A percentile compares a stretch with the other conserved stretches of the same genome.
These are phyloP conservation scores for Penicillium goetzii DNA, from an alignment of 495 filamentous ascomycete genomes.

Conservation along the genomic window DNA sequence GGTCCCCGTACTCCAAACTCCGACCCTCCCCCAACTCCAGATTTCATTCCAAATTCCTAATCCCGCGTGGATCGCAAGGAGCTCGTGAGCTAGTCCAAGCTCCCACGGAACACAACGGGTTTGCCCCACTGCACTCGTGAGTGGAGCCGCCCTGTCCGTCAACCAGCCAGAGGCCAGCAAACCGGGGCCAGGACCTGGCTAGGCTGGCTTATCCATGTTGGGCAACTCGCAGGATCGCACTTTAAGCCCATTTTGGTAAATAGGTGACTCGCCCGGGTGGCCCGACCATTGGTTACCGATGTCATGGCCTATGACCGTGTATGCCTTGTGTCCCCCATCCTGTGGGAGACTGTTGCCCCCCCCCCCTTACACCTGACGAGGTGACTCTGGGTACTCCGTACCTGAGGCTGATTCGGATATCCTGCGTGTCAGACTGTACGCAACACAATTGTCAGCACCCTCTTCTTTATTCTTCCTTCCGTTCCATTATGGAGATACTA, in stretches of 20 bases:
- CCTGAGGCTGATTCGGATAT: slow-evolving; percentile 12
- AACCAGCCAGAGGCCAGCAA: neutral
- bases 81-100: slow-evolving; percentile 22
- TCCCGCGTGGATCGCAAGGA: neutral
- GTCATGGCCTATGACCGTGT: neutral
- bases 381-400: no score
- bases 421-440: neutral
- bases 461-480: slow-evolving; percentile 11
- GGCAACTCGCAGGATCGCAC: slow-evolving; percentile 26
- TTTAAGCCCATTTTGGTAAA: slow-evolving; percentile 6
- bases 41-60: slow-evolving; percentile 22
- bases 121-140: slow-evolving; percentile 20
- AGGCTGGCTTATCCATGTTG: slow-evolving; percentile 8
- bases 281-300: slow-evolving; percentile 20
- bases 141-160: neutral
- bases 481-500: neutral
- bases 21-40: slow-evolving; percentile 7
- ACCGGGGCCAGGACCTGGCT: neutral
- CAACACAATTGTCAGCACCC: slow-evolving; percentile 4
- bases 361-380: neutral
- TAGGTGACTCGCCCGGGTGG: neutral
- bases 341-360: neutral
- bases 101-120: slow-evolving; percentile 31
- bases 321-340: neutral
- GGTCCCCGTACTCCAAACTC: slow-evolving; percentile 1